A percentile compares a stretch with the other conserved stretches of the same genome.
Conservation (phyloP, 2,329 filamentous ascomycete species). For the Trichoderma sp. region DNA sequence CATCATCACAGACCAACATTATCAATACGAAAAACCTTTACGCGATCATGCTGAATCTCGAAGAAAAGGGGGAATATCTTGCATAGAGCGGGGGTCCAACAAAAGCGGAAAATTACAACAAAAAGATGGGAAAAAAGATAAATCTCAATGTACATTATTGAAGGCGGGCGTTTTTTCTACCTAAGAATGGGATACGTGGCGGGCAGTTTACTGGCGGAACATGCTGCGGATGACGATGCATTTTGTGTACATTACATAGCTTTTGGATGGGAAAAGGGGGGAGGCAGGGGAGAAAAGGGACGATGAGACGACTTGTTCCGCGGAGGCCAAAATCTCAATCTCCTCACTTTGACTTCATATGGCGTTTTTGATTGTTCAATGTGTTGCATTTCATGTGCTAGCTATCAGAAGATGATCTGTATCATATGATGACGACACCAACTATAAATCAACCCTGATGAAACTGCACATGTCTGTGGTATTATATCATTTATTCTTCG, state of each 20-base stretch:
- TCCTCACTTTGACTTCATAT: slow-evolving; percentile 37
- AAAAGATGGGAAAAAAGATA: slow-evolving; percentile 35
- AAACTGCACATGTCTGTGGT: neutral
- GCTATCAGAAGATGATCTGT: neutral
- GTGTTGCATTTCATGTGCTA: neutral
- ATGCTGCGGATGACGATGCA: slow-evolving; percentile 1
- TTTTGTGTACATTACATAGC: slow-evolving; percentile 39
- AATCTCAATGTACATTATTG: slow-evolving; percentile 31
- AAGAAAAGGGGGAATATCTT: slow-evolving; percentile 28
- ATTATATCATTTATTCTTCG: neutral
- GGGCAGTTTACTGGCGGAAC: neutral
- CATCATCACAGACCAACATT: neutral
- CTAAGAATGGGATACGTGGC: slow-evolving; percentile 31
- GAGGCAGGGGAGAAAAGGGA: slow-evolving; percentile 30
- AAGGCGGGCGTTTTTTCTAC: slow-evolving; percentile 36
- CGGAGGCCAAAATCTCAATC: slow-evolving; percentile 39
- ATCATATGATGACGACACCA: neutral
- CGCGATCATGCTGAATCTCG: slow-evolving; percentile 31
- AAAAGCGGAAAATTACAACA: neutral
- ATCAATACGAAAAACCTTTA: slow-evolving; percentile 21
- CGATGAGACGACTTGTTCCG: slow-evolving; percentile 32
- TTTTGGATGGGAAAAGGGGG: slow-evolving; percentile 13
- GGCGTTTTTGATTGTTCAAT: neutral
- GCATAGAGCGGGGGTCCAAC: slow-evolving; percentile 44
- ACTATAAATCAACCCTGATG: neutral